Evolutionary conservation across 1,284 basidiomycete genomes (phyloP), one percentile per base, ranked within the genome.

Genomic region (Sporisorium graminicola): DNA sequence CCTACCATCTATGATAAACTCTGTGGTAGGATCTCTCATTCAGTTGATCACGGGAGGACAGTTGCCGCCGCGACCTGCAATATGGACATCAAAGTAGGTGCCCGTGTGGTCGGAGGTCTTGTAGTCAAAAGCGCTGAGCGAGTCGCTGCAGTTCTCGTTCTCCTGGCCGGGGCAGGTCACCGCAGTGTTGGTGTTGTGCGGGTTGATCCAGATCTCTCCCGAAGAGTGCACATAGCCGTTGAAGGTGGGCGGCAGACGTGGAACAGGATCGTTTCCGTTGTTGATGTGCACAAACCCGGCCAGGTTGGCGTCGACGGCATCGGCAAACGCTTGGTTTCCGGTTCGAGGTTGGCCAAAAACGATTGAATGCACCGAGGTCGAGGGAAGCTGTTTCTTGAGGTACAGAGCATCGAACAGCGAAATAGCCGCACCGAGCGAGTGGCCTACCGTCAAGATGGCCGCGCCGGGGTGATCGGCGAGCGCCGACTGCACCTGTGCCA

Each of bases 371-470:
- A 69, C 71, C 64, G 66, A 31, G 56, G 33, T 66, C 35, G 52
- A 69, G 5, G 61, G 62, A 44, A 69, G 58, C 54, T 66, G 62
- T 43, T 73, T 61, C 35, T 77, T 60, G 49, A 83, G 61, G 53
- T 79, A 79, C 18, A 77, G 71, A 6, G 78, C 66, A 22, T 79
- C 75, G 24, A 81, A 51, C 8, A 78, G 65, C 24, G 73, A 67
- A 49, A 83, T 75, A 13, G 79, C 47, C n/a, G 79, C 82, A 29
- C 82, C 80, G 22, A 82, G 75, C 37, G 80, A 82, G 67, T 82
- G 82, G 13, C 82, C 80, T 6, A 76, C 63, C 14, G 80, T 62
- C 27, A 80, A 65, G 7, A 82, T 63, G 20, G 56, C 22, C 13
- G 70, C 35, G 18, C 72, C 74, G 1, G 75, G 73, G 58, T 80